These are phyloP conservation scores for Lodderomyces margitis DNA, from an alignment of 1,139 yeast genomes.

Conservation along the genomic window DNA sequence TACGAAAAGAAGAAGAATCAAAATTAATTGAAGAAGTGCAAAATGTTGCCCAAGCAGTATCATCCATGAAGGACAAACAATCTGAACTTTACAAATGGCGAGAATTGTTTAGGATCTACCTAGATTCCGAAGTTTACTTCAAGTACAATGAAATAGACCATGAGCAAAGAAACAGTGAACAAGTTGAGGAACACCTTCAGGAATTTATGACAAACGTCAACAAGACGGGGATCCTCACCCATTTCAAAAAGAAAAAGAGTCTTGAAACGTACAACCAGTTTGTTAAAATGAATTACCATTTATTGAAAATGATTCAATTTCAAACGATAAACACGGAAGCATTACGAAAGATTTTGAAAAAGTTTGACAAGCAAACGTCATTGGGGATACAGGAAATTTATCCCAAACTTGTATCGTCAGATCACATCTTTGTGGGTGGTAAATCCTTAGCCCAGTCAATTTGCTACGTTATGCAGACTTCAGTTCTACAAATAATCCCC, in stretches of 20 bases:
- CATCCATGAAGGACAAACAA: constrained; percentile 23
- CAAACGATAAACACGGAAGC: constrained; percentile 65
- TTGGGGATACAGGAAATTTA: constrained; percentile 48
- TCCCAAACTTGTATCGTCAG: constrained; percentile 45
- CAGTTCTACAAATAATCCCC: constrained; percentile 58
- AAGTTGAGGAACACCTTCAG: constrained; percentile 39
- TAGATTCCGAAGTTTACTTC: constrained; percentile 67
- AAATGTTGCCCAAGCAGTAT: constrained; percentile 31
- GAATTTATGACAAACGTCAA: constrained; percentile 46
- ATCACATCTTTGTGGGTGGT: constrained; percentile 46
- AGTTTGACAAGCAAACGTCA: constrained; percentile 71
- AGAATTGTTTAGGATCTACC: constrained; percentile 59
- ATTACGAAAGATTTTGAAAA: constrained; percentile 63
- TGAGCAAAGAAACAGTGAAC: constrained; percentile 38
- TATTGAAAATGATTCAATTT: constrained; percentile 58
- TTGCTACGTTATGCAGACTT: constrained; percentile 54
- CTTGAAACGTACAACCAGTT: constrained; percentile 49
- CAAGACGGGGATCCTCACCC: constrained; percentile 36
- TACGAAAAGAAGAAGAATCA: constrained; percentile 45
- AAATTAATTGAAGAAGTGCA: constrained; percentile 45
- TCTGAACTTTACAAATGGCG: constrained; percentile 72
- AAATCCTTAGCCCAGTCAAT: constrained; percentile 54
- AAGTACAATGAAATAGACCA: constrained; percentile 49
- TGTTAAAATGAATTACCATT: constrained; percentile 50
- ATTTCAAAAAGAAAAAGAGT: constrained; percentile 51